These are phyloP conservation scores for Graphium sp. DNA, from an alignment of 2,329 filamentous ascomycete species.

Conservation along the genomic window DNA sequence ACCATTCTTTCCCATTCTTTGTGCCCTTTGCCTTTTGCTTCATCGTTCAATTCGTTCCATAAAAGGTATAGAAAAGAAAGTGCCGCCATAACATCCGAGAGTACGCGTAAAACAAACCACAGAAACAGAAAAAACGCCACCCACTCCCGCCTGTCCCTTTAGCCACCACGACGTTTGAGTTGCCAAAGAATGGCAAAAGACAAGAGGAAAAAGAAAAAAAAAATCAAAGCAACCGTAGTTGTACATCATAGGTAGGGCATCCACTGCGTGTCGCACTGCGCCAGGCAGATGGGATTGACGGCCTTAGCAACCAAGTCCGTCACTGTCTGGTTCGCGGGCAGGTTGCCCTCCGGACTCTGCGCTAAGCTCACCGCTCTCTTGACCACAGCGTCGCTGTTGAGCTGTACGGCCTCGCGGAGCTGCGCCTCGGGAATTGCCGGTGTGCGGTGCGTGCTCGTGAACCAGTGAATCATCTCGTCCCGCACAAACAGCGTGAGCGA, in stretches of 20 bases:
- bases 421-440: conserved; percentile 37
- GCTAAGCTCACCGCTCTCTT: conserved; percentile 79
- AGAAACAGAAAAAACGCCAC: background rate
- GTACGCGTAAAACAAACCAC: too few relatives aligned
- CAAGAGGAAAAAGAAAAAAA: conserved; percentile 3
- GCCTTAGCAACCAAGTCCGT: conserved; percentile 89
- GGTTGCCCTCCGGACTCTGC: conserved; percentile 56
- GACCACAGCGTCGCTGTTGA: conserved; percentile 81
- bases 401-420: conserved; percentile 62
- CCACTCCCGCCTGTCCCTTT: background rate
- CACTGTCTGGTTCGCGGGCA: conserved; percentile 93
- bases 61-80: too few relatives aligned
- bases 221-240: conserved; percentile 1
- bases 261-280: conserved; percentile 83
- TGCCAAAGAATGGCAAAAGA: background rate
- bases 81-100: too few relatives aligned
- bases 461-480: conserved; percentile 98
- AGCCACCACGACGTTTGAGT: background rate
- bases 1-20: too few relatives aligned
- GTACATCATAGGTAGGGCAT: conserved; percentile 74
- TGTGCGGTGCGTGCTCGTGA: conserved; percentile 57
- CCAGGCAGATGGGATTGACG: conserved; percentile 79
- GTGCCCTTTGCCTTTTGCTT: too few relatives aligned
- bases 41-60: too few relatives aligned
- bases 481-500: conserved; percentile 88